Evolutionary conservation across 306 rosid species (phyloP), one percentile per base, ranked within the genome.

Genomic region (Potentilla sterilis): DNA sequence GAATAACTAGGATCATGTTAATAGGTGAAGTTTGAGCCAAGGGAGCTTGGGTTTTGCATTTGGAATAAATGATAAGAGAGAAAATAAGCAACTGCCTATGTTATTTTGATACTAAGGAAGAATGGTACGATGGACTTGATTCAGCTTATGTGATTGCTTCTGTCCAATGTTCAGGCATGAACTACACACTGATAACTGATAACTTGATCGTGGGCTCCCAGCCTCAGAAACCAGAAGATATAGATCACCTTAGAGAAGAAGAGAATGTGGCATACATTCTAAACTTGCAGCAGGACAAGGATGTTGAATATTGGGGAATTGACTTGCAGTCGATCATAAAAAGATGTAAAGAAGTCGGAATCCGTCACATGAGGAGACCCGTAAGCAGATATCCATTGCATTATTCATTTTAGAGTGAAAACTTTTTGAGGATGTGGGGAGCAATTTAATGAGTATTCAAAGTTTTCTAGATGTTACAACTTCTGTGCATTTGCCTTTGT

Each of bases 231-330:
- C 91, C 93, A 5, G 91, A 86, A 77, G 98, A 95, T 74, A 81
- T 92, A 28, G 88, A 88, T 81, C 90, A 90, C 80, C 89, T 95
- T 34, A 88, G 79, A 74, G 83, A 85, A 78, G 91, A 81, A 84
- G 92, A 92, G 87, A 85, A 79, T 77, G 98, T 94, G 73, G 91
- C 93, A 9, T 92, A 88, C 87, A 87, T 90, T 90, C 83, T 95
- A 18, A 94, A 94, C 85, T 86, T 94, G 89, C 98, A 94, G 81
- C 97, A 92, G 78, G 98, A 91, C 83, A 86, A 76, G 62, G 97
- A 92, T 85, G 89, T 90, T 14, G 97, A 90, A 34, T 94, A 82
- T 75, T 92, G 98, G 98, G 97, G 88, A 66, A 80, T 88, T 68
- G 93, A 94, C 81, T 86, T 94, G 79, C 81, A 78, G 59, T 85